These are phyloP conservation scores for Peronosclerospora sorghi DNA, from an alignment of 352 stramenopile species.

Conservation along the genomic window DNA sequence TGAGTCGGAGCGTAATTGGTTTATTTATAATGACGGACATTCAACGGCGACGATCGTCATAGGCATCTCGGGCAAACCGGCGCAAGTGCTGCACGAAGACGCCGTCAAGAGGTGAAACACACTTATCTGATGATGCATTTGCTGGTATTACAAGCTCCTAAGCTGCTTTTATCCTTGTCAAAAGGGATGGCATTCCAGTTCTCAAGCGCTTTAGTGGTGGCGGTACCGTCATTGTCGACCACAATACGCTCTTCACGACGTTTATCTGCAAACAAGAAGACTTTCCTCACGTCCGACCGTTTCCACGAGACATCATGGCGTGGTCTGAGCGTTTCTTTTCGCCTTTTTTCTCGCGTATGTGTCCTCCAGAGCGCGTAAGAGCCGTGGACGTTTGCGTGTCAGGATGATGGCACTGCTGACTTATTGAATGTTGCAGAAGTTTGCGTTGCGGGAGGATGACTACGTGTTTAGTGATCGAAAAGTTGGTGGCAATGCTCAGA, in stretches of 20 bases:
- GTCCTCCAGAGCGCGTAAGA: slow-evolving; percentile 17
- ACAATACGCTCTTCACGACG: slow-evolving; percentile 87
- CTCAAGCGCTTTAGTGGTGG: slow-evolving; percentile 94
- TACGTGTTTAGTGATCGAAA: slow-evolving; percentile 93
- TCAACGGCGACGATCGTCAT: slow-evolving; percentile 84
- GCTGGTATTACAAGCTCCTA: background rate
- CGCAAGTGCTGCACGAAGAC: slow-evolving; percentile 81
- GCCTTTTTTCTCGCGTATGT: slow-evolving; percentile 63
- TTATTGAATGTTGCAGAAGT: slow-evolving; percentile 33
- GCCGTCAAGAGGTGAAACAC: slow-evolving; percentile 54
- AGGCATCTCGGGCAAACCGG: slow-evolving; percentile 91
- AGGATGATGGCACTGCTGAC: no score
- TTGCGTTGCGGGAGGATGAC: slow-evolving; percentile 91
- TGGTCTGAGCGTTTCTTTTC: slow-evolving; percentile 80
- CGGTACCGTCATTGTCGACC: slow-evolving; percentile 95
- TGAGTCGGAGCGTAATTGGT: slow-evolving; percentile 73
- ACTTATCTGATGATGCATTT: background rate
- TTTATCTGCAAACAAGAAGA: slow-evolving; percentile 85
- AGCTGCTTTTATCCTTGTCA: background rate
- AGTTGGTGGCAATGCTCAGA: slow-evolving; percentile 95
- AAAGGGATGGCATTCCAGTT: slow-evolving; percentile 75
- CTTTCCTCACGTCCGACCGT: slow-evolving; percentile 69
- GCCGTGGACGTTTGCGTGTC: background rate
- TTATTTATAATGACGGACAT: slow-evolving; percentile 69
- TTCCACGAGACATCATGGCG: slow-evolving; percentile 88